phyloP scores from a whole-genome alignment of 208 protist genomes.

The Entamoeba invadens region DNA sequence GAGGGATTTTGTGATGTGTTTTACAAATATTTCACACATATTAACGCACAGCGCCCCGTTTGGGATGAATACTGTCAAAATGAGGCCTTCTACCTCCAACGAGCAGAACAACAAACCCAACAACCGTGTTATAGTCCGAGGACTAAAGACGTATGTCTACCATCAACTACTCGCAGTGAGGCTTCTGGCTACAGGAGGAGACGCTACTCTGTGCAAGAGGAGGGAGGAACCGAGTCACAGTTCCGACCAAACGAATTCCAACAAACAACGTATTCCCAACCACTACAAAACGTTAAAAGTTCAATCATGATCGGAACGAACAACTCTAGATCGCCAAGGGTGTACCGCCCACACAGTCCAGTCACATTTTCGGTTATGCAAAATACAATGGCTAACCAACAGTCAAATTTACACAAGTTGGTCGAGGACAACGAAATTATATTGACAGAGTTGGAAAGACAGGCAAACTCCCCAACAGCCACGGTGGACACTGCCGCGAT shows the following conservation, averaged over 20 bases:
- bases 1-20: no score
- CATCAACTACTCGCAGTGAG: not conserved
- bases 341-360: not conserved
- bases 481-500: not conserved
- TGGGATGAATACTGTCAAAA: not conserved
- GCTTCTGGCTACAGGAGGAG: not conserved
- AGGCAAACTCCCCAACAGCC: not conserved
- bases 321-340: not conserved
- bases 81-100: not conserved
- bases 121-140: not conserved
- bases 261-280: not conserved
- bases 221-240: not conserved
- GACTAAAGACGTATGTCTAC: not conserved
- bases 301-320: not conserved
- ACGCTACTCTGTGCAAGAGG: not conserved
- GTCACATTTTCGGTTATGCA: not conserved
- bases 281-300: not conserved
- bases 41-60: not conserved
- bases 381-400: not conserved
- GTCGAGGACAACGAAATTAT: not conserved
- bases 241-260: not conserved
- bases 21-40: no score
- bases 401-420: not conserved
- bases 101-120: not conserved
- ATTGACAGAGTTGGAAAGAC: not conserved